Percentiles rank a stretch among this genome's conserved stretches.
Conservation (phyloP, 495 filamentous ascomycete genomes). For the Astrothelium subdiscretum region DNA sequence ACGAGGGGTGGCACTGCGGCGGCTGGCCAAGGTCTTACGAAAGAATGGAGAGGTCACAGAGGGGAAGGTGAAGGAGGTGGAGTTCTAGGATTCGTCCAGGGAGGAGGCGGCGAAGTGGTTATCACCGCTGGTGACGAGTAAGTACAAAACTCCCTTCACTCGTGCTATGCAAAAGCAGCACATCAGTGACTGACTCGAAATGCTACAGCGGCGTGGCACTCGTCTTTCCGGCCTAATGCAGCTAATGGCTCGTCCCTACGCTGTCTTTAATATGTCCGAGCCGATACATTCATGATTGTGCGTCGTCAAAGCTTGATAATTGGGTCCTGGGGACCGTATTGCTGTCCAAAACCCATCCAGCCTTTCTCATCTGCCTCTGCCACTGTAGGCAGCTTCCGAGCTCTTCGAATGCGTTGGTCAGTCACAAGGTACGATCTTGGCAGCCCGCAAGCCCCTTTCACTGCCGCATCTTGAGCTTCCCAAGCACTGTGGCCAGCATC, state of each 20-base stretch:
- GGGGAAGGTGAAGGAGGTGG: constrained; percentile 23
- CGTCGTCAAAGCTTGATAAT: background rate
- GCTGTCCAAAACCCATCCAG: background rate
- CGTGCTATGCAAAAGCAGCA: background rate
- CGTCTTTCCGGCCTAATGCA: constrained; percentile 9
- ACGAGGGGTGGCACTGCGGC: constrained; percentile 62
- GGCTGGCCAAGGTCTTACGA: constrained; percentile 26
- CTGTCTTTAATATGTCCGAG: background rate
- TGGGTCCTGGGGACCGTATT: background rate
- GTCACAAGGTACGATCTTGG: constrained; percentile 25
- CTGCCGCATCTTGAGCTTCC: background rate
- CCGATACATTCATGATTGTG: background rate
- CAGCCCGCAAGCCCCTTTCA: constrained; percentile 12
- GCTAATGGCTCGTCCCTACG: background rate
- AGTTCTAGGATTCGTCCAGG: constrained; percentile 22
- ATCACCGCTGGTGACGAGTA: constrained; percentile 25
- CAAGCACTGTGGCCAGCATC: constrained; percentile 18
- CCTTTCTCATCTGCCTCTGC: background rate
- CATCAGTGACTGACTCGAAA: background rate
- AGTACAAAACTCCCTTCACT: background rate
- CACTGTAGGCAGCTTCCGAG: constrained; percentile 4
- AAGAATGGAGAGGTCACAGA: constrained; percentile 23
- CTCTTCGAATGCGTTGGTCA: constrained; percentile 22
- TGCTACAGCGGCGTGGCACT: constrained; percentile 11
- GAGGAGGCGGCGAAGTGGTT: constrained; percentile 13